A percentile compares a stretch with the other conserved stretches of the same genome.
Evolutionary conservation across 805 yeast species (phyloP).

Genomic region (Ogataea chonburiensis): DNA sequence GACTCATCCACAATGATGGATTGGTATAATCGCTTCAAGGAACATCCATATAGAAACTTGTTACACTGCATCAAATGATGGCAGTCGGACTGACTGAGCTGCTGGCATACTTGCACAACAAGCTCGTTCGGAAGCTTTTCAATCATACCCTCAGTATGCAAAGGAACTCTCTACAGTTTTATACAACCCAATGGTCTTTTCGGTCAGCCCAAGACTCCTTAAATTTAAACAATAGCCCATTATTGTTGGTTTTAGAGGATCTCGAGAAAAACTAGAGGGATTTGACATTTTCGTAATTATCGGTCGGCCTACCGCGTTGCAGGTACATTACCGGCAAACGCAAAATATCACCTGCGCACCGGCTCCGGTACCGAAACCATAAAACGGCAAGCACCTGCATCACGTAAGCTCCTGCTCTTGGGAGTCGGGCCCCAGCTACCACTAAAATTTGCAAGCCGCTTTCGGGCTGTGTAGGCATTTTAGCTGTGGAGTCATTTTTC

Average conservation of each 20-base stretch:
- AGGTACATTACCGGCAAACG: too few relatives aligned
- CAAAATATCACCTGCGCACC: too few relatives aligned
- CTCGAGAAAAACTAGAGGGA: constrained; percentile 1
- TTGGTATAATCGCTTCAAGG: constrained; percentile 22
- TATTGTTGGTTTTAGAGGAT: constrained; percentile 1
- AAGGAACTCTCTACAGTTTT: not conserved
- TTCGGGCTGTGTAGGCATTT: too few relatives aligned
- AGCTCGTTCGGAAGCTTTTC: constrained; percentile 29
- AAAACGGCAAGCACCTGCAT: too few relatives aligned
- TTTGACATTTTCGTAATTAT: constrained; percentile 17
- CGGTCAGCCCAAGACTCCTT: constrained; percentile 3
- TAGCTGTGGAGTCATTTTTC: constrained; percentile 3
- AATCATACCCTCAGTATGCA: constrained; percentile 17
- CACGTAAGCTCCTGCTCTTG: too few relatives aligned
- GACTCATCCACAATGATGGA: constrained; percentile 27
- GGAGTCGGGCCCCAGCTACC: too few relatives aligned
- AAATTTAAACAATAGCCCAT: constrained; percentile 1
- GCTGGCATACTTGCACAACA: constrained; percentile 16
- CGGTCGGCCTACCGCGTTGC: too few relatives aligned
- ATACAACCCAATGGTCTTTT: constrained; percentile 3
- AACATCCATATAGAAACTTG: constrained; percentile 13
- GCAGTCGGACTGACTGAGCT: constrained; percentile 27
- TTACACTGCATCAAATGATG: constrained; percentile 23
- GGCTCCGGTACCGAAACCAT: too few relatives aligned
- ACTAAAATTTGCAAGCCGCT: too few relatives aligned